Conservation (phyloP, 2,329 filamentous ascomycete genomes). For the Aspergillus caelatus region DNA sequence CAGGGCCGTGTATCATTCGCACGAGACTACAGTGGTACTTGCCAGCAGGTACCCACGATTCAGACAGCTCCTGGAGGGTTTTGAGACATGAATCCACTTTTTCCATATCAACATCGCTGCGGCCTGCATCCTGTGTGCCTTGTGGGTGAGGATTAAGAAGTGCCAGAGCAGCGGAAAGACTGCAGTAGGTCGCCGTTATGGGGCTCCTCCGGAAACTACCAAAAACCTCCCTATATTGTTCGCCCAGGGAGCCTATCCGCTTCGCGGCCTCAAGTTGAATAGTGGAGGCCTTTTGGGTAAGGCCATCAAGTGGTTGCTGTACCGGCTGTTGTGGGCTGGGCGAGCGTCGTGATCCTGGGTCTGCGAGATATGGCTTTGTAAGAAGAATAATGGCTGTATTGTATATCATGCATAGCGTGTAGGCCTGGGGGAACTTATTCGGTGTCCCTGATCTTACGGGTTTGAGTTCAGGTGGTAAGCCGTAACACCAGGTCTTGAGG, state of each 20-base stretch:
- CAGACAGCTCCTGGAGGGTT: background rate
- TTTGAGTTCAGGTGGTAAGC: slow-evolving; percentile 33
- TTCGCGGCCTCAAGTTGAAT: slow-evolving; percentile 22
- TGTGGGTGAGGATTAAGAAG: background rate
- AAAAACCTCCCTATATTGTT: slow-evolving; percentile 37
- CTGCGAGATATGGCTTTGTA: slow-evolving; percentile 30
- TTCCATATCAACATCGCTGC: background rate
- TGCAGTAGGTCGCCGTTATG: slow-evolving; percentile 40
- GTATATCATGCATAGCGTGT: slow-evolving; percentile 39
- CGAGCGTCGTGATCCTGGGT: background rate
- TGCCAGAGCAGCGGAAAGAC: slow-evolving; percentile 35
- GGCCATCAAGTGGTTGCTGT: background rate
- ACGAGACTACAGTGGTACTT: background rate
- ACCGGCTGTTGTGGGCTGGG: slow-evolving; percentile 14
- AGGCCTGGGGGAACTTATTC: slow-evolving; percentile 31
- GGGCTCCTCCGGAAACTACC: slow-evolving; percentile 40
- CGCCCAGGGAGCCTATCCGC: slow-evolving; percentile 26
- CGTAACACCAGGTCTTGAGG: slow-evolving; percentile 40
- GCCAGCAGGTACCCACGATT: background rate
- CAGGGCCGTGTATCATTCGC: background rate
- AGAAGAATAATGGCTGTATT: slow-evolving; percentile 39
- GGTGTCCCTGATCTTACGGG: slow-evolving; percentile 22
- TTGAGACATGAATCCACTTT: background rate
- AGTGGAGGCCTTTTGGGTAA: background rate
- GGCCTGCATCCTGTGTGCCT: background rate